Conservation (phyloP, 1,284 basidiomycete genomes). For the Papiliotrema terrestris region DNA sequence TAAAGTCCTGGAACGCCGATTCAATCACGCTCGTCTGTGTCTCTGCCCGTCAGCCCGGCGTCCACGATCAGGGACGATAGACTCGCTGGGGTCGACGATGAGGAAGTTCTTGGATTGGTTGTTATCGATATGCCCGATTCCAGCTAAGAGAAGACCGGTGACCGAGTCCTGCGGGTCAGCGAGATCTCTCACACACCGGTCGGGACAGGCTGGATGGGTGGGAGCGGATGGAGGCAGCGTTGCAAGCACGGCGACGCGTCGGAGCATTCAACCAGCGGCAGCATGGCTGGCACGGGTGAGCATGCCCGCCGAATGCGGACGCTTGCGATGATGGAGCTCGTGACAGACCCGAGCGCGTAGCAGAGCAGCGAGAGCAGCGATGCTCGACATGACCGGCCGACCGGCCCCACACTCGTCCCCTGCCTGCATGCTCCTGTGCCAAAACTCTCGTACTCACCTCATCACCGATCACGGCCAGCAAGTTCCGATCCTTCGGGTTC, state of each 20-base stretch:
- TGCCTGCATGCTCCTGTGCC: neutral
- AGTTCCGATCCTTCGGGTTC: constrained; percentile 68
- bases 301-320: no score
- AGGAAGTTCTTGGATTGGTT: constrained; percentile 94
- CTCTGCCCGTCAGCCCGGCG: constrained; percentile 55
- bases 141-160: constrained; percentile 86
- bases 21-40: constrained; percentile 86
- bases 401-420: no score
- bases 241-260: no score
- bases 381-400: no score
- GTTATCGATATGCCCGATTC: constrained; percentile 82
- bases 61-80: neutral
- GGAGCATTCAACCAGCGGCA: no score
- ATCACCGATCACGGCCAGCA: constrained; percentile 92
- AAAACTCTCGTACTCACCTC: constrained; percentile 58
- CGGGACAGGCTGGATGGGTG: neutral
- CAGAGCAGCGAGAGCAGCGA: no score
- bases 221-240: no score
- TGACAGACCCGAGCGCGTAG: no score
- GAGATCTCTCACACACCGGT: neutral
- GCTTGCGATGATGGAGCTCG: no score
- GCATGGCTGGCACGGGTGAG: no score
- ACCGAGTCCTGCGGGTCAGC: constrained; percentile 74
- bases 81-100: constrained; percentile 82
- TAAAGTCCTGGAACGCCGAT: constrained; percentile 85